Evolutionary conservation across 169 alveolate genomes (phyloP).

Genomic region (Plasmodium malariae): DNA sequence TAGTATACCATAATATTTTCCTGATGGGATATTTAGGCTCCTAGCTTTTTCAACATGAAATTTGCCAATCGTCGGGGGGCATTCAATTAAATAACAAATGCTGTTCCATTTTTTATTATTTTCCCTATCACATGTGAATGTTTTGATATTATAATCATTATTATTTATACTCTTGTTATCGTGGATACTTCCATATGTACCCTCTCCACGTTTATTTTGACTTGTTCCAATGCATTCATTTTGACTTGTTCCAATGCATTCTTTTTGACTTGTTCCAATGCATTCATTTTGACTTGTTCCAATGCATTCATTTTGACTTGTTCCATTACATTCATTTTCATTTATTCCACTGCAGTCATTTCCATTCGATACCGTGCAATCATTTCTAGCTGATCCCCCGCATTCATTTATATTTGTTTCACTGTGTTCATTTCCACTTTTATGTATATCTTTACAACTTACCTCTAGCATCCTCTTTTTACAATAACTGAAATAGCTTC

Average conservation of each 20-base stretch:
- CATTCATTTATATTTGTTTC: background rate
- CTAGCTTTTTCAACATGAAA: conserved; percentile 87
- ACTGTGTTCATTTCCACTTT: background rate
- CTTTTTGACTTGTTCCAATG: too few relatives aligned
- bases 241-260: too few relatives aligned
- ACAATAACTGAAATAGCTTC: background rate
- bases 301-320: background rate
- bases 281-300: background rate
- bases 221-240: too few relatives aligned
- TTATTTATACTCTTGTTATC: conserved; percentile 4
- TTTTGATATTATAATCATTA: background rate
- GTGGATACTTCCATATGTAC: background rate
- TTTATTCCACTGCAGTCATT: background rate
- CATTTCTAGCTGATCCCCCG: background rate
- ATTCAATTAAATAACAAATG: conserved; percentile 76
- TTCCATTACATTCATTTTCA: background rate
- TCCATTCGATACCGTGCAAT: conserved; percentile 6
- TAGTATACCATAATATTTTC: conserved; percentile 89
- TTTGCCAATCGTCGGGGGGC: conserved; percentile 83
- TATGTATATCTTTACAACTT: background rate
- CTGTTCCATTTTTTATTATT: conserved; percentile 4
- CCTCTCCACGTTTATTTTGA: background rate
- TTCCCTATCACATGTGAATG: background rate
- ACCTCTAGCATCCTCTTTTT: background rate
- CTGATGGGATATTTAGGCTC: conserved; percentile 87